These are phyloP conservation scores for Pseudozyma flocculosa DNA, from an alignment of 1,284 basidiomycete species.

Conservation along the genomic window DNA sequence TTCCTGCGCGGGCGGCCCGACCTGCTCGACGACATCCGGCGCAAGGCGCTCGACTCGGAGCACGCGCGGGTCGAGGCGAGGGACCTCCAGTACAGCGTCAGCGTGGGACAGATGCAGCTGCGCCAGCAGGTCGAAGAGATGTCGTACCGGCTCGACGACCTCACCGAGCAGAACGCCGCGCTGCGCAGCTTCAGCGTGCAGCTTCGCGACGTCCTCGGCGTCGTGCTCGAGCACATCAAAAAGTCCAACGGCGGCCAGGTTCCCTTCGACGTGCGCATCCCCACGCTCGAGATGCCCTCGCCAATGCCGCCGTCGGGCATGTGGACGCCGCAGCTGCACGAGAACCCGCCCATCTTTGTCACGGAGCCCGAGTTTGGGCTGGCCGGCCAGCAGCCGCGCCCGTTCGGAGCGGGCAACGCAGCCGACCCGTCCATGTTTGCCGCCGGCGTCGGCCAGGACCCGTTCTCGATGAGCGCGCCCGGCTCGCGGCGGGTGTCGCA, in stretches of 20 bases:
- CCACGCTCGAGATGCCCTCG: constrained; percentile 32
- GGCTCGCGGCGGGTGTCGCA: constrained; percentile 31
- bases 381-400: not conserved
- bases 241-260: constrained; percentile 40
- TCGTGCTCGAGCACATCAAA: constrained; percentile 41
- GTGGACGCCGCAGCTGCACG: constrained; percentile 37
- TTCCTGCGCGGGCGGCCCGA: constrained; percentile 79
- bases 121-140: constrained; percentile 48
- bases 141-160: constrained; percentile 45
- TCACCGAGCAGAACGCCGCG: constrained; percentile 40
- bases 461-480: constrained; percentile 6
- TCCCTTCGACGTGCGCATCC: constrained; percentile 36
- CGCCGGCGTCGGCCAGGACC: constrained; percentile 2
- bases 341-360: constrained; percentile 47
- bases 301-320: constrained; percentile 34
- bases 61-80: constrained; percentile 45
- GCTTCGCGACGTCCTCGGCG: constrained; percentile 32
- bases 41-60: constrained; percentile 66
- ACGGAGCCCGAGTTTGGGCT: constrained; percentile 42
- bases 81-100: constrained; percentile 48
- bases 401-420: constrained; percentile 2
- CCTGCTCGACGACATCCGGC: constrained; percentile 78
- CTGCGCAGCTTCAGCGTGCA: constrained; percentile 33
- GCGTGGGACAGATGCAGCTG: constrained; percentile 46
- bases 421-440: constrained; percentile 11